Conservation (phyloP, 805 yeast genomes). For the Starmerella riodocensis region DNA sequence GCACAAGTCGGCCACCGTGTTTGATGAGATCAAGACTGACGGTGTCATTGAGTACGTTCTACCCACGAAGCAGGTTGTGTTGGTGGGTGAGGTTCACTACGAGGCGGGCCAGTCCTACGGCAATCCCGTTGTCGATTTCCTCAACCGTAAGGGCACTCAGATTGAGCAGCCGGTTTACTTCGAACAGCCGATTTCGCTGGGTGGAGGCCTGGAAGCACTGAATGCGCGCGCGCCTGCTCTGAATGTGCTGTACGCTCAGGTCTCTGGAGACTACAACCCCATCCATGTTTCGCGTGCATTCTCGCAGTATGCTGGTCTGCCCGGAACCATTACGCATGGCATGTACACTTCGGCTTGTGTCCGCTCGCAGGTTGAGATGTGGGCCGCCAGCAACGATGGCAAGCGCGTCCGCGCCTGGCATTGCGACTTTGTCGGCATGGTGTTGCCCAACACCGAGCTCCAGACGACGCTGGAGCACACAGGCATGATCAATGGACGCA, state of each 20-base stretch:
- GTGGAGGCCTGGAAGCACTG: constrained; percentile 30
- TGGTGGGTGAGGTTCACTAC: constrained; percentile 72
- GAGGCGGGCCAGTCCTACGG: constrained; percentile 89
- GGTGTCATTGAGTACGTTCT: constrained; percentile 82
- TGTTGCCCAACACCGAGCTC: constrained; percentile 83
- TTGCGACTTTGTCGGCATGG: constrained; percentile 92
- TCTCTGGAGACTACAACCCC: constrained; percentile 97
- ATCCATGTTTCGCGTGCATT: constrained; percentile 94
- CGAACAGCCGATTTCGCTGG: constrained; percentile 78
- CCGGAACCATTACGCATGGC: constrained; percentile 98
- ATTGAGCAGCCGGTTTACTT: constrained; percentile 87
- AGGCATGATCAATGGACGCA: constrained; percentile 99
- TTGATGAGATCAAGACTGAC: constrained; percentile 62
- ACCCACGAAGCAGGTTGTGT: constrained; percentile 78
- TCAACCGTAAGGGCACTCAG: constrained; percentile 79
- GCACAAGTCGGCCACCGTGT: constrained; percentile 63
- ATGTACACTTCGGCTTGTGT: constrained; percentile 96
- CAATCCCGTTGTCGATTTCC: constrained; percentile 92
- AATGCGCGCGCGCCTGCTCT: constrained; percentile 73
- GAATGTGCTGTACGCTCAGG: constrained; percentile 91
- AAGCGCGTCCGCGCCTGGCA: constrained; percentile 89
- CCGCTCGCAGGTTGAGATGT: constrained; percentile 87
- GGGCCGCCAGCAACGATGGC: constrained; percentile 97
- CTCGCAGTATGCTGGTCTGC: constrained; percentile 81
- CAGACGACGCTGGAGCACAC: constrained; percentile 82